A percentile compares a stretch with the other conserved stretches of the same genome.
These are phyloP conservation scores for Citrus sp. DNA, from an alignment of 345 rosid genomes.

Conservation along the genomic window DNA sequence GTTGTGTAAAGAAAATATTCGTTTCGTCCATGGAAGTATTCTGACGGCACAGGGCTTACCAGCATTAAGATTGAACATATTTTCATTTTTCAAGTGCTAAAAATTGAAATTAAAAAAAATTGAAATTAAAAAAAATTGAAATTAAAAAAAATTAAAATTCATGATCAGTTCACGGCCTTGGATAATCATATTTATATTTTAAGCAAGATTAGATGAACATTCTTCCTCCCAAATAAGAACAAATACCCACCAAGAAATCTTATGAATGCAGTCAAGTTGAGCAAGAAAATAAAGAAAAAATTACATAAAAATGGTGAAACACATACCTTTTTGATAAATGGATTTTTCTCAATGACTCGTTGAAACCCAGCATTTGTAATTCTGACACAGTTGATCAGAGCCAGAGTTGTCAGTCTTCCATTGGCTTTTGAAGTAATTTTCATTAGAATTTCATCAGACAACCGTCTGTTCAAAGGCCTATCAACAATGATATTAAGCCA, in stretches of 20 bases:
- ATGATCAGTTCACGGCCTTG: background rate
- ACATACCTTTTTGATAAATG: slow-evolving; percentile 54
- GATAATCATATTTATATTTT: background rate
- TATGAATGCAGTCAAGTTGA: background rate
- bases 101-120: background rate
- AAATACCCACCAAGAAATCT: background rate
- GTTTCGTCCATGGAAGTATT: background rate
- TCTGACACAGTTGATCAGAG: slow-evolving; percentile 39
- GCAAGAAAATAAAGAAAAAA: background rate
- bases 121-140: too few species aligned
- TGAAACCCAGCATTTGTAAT: slow-evolving; percentile 65
- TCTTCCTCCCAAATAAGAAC: background rate
- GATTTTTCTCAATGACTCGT: slow-evolving; percentile 48
- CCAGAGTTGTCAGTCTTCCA: slow-evolving; percentile 48
- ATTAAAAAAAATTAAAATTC: background rate
- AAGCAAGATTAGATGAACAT: background rate
- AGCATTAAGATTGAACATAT: background rate
- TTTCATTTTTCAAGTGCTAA: background rate
- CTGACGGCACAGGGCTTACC: background rate
- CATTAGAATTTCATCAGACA: slow-evolving; percentile 47
- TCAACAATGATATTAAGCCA: slow-evolving; percentile 54
- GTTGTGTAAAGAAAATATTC: background rate
- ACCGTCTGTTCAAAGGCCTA: slow-evolving; percentile 38
- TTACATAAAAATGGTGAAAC: background rate
- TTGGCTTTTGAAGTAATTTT: slow-evolving; percentile 44